Percentiles rank a stretch among this genome's conserved stretches.
Evolutionary conservation across 192 early-diverging fungal genomes (phyloP).

Genomic region (Gamsiella multidivaricata): DNA sequence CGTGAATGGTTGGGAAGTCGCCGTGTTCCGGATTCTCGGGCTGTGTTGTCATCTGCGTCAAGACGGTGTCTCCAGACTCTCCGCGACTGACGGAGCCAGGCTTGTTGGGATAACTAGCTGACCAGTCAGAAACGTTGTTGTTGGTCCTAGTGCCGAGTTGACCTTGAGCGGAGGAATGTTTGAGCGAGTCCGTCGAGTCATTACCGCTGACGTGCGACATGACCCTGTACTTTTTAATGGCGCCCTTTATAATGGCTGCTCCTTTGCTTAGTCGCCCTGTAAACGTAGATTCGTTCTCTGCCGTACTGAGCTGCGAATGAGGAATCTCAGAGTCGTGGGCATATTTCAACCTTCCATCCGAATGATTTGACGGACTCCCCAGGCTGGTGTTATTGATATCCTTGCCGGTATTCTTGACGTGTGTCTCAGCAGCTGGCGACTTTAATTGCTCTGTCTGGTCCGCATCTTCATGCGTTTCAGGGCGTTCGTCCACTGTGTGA

Average conservation of each 20-base stretch:
- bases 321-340: slow-evolving; percentile 7
- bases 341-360: slow-evolving; percentile 1
- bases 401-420: neutral
- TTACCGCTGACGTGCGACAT: slow-evolving; percentile 7
- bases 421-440: neutral
- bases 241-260: slow-evolving; percentile 20
- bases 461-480: neutral
- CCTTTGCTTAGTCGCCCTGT: slow-evolving; percentile 29
- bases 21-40: slow-evolving; percentile 19
- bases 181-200: neutral
- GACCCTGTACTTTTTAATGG: slow-evolving; percentile 16
- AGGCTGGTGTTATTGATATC: no score
- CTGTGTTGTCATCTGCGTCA: neutral
- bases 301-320: neutral
- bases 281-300: slow-evolving; percentile 1
- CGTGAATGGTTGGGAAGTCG: slow-evolving; percentile 19
- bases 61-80: slow-evolving; percentile 1
- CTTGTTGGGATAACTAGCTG: neutral
- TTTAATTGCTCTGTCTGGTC: neutral
- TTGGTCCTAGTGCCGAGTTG: neutral
- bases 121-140: neutral
- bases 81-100: neutral
- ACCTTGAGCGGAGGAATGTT: neutral
- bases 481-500: no score
- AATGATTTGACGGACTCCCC: no score